These are phyloP conservation scores for Thalia dealbata DNA, from an alignment of 176 grass and related monocot genomes.

Conservation along the genomic window DNA sequence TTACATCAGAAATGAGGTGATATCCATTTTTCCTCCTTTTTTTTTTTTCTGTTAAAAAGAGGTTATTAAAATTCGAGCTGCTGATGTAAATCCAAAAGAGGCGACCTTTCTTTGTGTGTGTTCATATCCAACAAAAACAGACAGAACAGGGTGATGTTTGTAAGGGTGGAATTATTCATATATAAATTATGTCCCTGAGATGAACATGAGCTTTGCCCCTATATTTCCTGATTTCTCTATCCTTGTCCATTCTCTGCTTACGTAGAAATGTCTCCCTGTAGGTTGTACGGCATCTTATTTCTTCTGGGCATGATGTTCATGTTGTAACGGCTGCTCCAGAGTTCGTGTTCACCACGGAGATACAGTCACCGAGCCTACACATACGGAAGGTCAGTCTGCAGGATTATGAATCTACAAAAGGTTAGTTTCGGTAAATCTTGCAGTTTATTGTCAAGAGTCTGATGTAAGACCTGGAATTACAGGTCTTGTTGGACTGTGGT, in stretches of 20 bases:
- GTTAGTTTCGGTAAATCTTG: background rate
- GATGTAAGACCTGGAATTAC: background rate
- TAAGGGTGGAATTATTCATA: background rate
- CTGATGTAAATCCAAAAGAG: too few species aligned
- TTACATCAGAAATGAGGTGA: too few species aligned
- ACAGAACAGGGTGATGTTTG: background rate
- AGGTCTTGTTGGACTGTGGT: constrained; percentile 95
- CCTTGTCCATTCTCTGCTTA: background rate
- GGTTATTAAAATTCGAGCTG: too few species aligned
- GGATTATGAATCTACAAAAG: background rate
- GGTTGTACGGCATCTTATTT: constrained; percentile 86
- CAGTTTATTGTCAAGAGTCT: background rate
- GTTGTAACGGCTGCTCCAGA: constrained; percentile 77
- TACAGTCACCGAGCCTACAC: constrained; percentile 58
- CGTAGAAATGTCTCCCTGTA: constrained; percentile 16
- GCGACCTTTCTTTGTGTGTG: background rate
- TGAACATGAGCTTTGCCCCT: background rate
- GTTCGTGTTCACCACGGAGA: constrained; percentile 95
- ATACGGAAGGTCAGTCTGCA: constrained; percentile 45
- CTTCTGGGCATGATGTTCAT: constrained; percentile 82
- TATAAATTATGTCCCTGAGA: background rate
- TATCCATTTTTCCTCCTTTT: too few species aligned
- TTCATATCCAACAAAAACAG: background rate
- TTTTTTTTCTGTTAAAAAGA: too few species aligned
- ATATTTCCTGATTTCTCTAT: background rate